These are phyloP conservation scores for Neurospora sp. DNA, from an alignment of 2,329 filamentous ascomycete species.

Conservation along the genomic window DNA sequence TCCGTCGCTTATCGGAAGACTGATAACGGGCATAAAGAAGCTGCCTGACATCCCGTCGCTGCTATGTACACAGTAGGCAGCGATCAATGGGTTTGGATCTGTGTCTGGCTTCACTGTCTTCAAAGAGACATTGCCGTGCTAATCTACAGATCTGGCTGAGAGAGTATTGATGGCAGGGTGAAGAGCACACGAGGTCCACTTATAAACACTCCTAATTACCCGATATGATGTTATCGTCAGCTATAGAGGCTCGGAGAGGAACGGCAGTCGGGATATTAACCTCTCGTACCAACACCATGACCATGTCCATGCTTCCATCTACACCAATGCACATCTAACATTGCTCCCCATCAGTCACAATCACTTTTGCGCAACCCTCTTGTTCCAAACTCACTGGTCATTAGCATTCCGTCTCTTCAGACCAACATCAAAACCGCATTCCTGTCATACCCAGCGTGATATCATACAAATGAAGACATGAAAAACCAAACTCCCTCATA, in stretches of 20 bases:
- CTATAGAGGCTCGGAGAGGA: neutral
- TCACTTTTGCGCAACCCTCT: neutral
- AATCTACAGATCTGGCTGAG: neutral
- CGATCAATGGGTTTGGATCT: too few species aligned
- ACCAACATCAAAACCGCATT: conserved; percentile 7
- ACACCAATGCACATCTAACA: conserved; percentile 13
- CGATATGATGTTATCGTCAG: neutral
- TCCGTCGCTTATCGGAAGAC: neutral
- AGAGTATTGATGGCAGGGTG: neutral
- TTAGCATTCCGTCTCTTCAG: conserved; percentile 6
- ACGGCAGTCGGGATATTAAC: neutral
- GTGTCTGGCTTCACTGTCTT: too few species aligned
- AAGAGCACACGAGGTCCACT: neutral
- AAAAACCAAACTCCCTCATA: neutral
- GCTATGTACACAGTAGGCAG: neutral
- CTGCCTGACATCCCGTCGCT: neutral
- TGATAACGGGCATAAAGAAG: neutral
- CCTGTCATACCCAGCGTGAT: conserved; percentile 16
- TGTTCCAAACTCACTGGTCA: neutral
- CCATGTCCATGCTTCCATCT: conserved; percentile 6
- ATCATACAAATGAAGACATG: conserved; percentile 16
- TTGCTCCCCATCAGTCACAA: neutral
- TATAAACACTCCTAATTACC: neutral
- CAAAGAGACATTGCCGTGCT: too few species aligned
- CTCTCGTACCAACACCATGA: neutral